These are phyloP conservation scores for Microthlaspi erraticum DNA, from an alignment of 345 rosid genomes.

Conservation along the genomic window DNA sequence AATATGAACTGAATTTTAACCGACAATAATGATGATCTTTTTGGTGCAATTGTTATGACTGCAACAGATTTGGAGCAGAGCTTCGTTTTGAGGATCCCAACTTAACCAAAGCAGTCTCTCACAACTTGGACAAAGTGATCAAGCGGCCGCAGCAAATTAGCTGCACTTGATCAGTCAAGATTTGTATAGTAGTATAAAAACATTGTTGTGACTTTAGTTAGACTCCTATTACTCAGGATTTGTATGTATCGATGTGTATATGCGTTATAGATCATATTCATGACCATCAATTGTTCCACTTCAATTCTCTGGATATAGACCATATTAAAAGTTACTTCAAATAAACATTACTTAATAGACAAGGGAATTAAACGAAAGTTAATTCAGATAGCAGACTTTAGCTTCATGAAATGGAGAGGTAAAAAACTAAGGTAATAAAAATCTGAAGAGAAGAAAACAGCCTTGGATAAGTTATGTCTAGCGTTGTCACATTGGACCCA, in stretches of 20 bases:
- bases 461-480: conserved; percentile 16
- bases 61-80: conserved; percentile 70
- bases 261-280: conserved; percentile 17
- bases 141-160: conserved; percentile 60
- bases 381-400: background rate
- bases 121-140: conserved; percentile 70
- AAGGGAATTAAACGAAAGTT: background rate
- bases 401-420: background rate
- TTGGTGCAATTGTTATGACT: conserved; percentile 25
- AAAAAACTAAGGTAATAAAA: background rate
- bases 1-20: conserved; percentile 15
- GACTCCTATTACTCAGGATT: conserved; percentile 26
- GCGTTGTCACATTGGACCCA: conserved; percentile 19
- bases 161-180: conserved; percentile 56
- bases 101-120: conserved; percentile 76
- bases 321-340: conserved; percentile 3
- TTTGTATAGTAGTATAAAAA: conserved; percentile 41
- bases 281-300: conserved; percentile 30
- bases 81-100: conserved; percentile 85
- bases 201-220: conserved; percentile 40
- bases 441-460: conserved; percentile 7
- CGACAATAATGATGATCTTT: background rate
- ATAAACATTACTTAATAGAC: background rate
- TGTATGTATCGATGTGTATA: conserved; percentile 41
- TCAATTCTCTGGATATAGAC: background rate